Evolutionary conservation across 1,139 yeast species (phyloP), one percentile per base, ranked within the genome.

Genomic region (Cylindricascospora bacillispora): DNA sequence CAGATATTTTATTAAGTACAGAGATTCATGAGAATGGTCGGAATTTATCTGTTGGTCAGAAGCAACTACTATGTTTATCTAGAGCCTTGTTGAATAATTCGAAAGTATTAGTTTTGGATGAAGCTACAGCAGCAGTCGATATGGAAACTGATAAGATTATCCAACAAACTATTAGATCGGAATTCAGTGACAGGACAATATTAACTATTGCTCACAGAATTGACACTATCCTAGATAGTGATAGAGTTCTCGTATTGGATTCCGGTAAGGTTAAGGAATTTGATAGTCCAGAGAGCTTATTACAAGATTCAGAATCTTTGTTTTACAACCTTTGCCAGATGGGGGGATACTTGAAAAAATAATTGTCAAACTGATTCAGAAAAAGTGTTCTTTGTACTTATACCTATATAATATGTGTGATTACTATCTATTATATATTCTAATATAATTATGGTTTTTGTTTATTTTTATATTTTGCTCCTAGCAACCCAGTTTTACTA

Each of bases 91-190:
- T 80, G 38, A 66, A 65, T 33, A 63, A 67, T 10, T 70, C 85
- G 2, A 71, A 67, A 36, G 68, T 80, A 17, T 57, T 81, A 34
- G 69, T 81, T 13, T 57, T 81, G 27, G 93, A 81, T 48, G 93
- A 81, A 54, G 93, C 93, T 1, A 81, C 93, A 0, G 86, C 93
- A 0, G 78, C 89, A 2, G 86, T 81, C 18, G 93, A 81, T 50
- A 72, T 76, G 13, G 78, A 77, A 47, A 81, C 93, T 0, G 93
- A 80, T 45, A 67, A 66, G 39, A 65, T 78, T 32, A 71, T 80
- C 31, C 93, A 80, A 54, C 70, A 73, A 38, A 78, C 92, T 0
- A 79, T 81, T 25, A 62, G 86, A 34, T 47, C 56, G 2, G 73
- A 72, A 44, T 79, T 80, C 49, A 60, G 57, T 28, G 65, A 73